A percentile compares a stretch with the other conserved stretches of the same genome.
phyloP scores from a whole-genome alignment of 139 green algal genomes.

The Chlorella sp. region DNA sequence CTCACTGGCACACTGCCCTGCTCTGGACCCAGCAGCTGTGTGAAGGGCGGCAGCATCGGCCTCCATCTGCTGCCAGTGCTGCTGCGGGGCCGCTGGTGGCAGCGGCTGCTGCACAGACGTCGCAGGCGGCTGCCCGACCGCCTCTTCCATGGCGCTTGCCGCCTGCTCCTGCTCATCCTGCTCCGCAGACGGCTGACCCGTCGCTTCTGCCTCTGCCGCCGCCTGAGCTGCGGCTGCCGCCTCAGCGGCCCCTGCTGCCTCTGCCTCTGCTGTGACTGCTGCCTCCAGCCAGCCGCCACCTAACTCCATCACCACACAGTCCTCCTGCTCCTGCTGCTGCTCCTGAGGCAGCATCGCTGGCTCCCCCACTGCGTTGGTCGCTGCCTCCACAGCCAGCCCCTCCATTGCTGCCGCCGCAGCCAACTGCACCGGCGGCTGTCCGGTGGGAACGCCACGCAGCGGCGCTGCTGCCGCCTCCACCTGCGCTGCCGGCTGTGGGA shows the following conservation, averaged over 20 bases:
- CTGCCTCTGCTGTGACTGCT: no score
- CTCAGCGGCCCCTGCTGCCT: background rate
- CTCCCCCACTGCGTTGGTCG: background rate
- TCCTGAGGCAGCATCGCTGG: background rate
- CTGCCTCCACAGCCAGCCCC: background rate
- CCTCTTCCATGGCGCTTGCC: no score
- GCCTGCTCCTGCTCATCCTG: no score
- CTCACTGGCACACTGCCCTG: no score
- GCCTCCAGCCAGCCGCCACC: no score
- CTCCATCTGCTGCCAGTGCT: background rate
- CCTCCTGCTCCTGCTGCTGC: background rate
- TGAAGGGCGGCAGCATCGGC: no score
- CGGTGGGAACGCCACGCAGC: no score
- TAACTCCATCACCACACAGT: no score
- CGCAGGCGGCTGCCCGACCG: no score
- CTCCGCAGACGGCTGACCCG: no score
- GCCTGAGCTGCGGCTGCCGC: background rate
- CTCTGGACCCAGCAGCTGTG: no score
- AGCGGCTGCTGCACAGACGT: background rate
- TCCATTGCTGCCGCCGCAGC: background rate
- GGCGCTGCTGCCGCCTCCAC: background rate
- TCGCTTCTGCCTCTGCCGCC: background rate
- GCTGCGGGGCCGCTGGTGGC: background rate
- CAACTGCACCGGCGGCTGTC: background rate
- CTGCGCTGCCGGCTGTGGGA: no score